A percentile compares a stretch with the other conserved stretches of the same genome.
Conservation (phyloP, 1,139 yeast species). For the Pichiaceae sp. region DNA sequence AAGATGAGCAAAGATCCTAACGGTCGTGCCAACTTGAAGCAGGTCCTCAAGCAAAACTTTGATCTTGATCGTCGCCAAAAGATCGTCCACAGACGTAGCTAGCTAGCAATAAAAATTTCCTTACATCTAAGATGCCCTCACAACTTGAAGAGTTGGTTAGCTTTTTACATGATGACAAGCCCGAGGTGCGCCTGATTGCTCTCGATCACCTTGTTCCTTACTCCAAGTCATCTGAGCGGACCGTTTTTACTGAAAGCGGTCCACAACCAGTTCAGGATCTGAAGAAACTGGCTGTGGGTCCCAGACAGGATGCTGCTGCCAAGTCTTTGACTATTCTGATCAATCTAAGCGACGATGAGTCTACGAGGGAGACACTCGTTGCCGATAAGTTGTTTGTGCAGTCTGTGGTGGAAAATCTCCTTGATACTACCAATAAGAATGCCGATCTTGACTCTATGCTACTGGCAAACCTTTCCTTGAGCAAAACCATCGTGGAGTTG, state of each 20-base stretch:
- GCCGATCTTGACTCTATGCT: conserved; percentile 83
- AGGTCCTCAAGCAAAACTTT: conserved; percentile 61
- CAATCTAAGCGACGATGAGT: conserved; percentile 67
- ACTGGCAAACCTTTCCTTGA: conserved; percentile 77
- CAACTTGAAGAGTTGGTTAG: conserved; percentile 36
- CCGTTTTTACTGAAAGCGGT: conserved; percentile 62
- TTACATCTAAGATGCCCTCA: conserved; percentile 8
- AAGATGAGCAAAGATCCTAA: conserved; percentile 56
- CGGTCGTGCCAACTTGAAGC: conserved; percentile 60
- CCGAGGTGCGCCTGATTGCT: conserved; percentile 79
- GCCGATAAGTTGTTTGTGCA: conserved; percentile 55
- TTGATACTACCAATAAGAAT: conserved; percentile 49
- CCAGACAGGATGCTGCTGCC: conserved; percentile 35
- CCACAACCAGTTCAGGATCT: conserved; percentile 70
- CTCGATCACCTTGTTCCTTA: conserved; percentile 77
- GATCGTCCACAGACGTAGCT: conserved; percentile 13
- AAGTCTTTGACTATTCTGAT: conserved; percentile 76
- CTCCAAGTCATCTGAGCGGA: conserved; percentile 56
- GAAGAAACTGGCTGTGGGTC: conserved; percentile 42
- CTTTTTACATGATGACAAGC: conserved; percentile 77
- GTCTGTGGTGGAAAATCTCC: conserved; percentile 44
- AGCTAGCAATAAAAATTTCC: neutral
- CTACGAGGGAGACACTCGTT: conserved; percentile 56
- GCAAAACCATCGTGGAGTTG: conserved; percentile 45
- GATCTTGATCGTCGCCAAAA: conserved; percentile 40